Evolutionary conservation across 1,284 basidiomycete species (phyloP), one percentile per base, ranked within the genome.

Genomic region (Cryptococcus depauperatus): DNA sequence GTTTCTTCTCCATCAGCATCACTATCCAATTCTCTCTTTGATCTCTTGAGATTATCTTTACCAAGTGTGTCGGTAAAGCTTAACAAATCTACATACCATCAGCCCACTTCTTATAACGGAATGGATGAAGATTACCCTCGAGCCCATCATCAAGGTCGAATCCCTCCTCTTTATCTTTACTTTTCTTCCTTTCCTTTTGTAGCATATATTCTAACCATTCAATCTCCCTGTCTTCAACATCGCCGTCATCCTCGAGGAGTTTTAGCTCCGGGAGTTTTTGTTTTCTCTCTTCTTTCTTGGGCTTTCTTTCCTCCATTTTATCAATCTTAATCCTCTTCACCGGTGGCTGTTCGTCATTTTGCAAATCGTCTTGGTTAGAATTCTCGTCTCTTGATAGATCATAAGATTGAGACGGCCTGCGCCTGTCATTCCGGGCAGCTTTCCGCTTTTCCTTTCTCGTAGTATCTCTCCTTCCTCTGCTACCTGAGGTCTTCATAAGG

Each of bases 211-310:
- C 87, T 10, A 90, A 72, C 73, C 83, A 81, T 1, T 78, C 75
- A 39, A 89, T 90, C 61, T 87, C 84, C 1, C 75, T 74, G 57
- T 87, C 85, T 55, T 89, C 87, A 25, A 80, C 74, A 35, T 77
- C 73, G 1, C 34, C 50, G 16, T 48, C 43, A 3, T 55, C 51
- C 77, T 44, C 71, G 59, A 48, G 66, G 53, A 41, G 41, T 30
- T 22, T 52, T 18, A 59, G 50, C 48, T 59, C 59, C 19, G 55
- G 54, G 26, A 50, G 48, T 35, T 63, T 62, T 41, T 59, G 48
- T 28, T 47, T 40, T n/a, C 55, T 52, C 44, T 51, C 42, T 28
- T 46, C 37, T 10, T 27, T 33, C 37, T 42, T 49, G 8, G 10
- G 21, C 21, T 28, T 27, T 27, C 21, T 28, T 14, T 41, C 16